Conservation (phyloP, 768 basidiomycete genomes). For the Boletales sp. region DNA sequence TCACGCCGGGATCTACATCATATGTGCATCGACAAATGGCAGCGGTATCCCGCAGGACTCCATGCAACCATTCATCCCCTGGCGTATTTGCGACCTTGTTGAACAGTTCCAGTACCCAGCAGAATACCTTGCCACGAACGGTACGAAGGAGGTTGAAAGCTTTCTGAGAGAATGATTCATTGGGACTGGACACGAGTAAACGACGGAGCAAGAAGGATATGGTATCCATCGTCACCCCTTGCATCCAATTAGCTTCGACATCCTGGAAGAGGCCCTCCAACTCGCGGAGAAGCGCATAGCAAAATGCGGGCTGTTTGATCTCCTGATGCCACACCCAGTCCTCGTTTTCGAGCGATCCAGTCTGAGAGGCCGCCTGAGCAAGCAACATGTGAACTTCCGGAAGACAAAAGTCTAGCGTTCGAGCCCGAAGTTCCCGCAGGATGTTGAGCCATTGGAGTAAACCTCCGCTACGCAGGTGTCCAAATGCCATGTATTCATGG, state of each 20-base stretch:
- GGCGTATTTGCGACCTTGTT: conserved; percentile 11
- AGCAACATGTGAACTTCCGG: conserved; percentile 40
- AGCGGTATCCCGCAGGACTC: conserved; percentile 15
- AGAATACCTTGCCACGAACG: conserved; percentile 28
- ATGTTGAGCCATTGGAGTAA: conserved; percentile 51
- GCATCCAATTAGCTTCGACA: conserved; percentile 40
- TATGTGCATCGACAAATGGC: conserved; percentile 28
- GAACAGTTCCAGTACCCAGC: conserved; percentile 35
- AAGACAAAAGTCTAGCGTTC: conserved; percentile 34
- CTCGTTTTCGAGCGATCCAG: conserved; percentile 27
- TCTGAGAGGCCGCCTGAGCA: conserved; percentile 41
- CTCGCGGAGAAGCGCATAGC: conserved; percentile 30
- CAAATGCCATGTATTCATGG: conserved; percentile 42
- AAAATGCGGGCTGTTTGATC: conserved; percentile 31
- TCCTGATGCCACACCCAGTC: conserved; percentile 38
- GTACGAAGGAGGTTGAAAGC: conserved; percentile 24
- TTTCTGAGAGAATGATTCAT: conserved; percentile 10
- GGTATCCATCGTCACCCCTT: conserved; percentile 28
- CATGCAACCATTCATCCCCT: conserved; percentile 1
- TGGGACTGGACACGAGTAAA: conserved; percentile 26
- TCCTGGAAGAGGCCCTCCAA: conserved; percentile 29
- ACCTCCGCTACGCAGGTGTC: conserved; percentile 41
- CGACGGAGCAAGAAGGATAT: conserved; percentile 33
- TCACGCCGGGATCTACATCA: conserved; percentile 12
- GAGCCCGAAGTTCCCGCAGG: conserved; percentile 36